Evolutionary conservation across 2,329 filamentous ascomycete species (phyloP), one percentile per base, ranked within the genome.

Genomic region (Achaetomium macrosporum): DNA sequence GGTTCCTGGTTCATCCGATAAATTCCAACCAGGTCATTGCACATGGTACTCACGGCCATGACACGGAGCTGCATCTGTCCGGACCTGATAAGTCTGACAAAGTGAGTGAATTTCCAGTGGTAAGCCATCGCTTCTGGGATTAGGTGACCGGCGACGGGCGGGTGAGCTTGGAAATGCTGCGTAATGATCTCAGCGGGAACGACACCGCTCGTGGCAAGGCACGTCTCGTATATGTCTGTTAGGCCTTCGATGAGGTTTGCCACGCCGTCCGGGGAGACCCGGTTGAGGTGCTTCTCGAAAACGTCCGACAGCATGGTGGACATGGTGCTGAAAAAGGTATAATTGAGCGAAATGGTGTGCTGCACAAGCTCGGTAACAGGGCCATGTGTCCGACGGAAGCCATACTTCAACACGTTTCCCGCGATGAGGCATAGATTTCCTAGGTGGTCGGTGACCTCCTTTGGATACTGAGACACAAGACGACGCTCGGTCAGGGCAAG

Each of bases 41-140:
- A 87, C 79, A 96, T 85, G 17, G 74, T 75, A n/a, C 82, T 79
- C 46, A 92, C 84, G 17, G 89, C 90, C 65, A 82, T 78, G 12
- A 95, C 87, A 36, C 92, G 85, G 36, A 96, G 75, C 64, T 95
- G 89, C 90, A 97, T 96, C 63, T 92, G 88, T 35, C 88, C 85
- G 53, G 88, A 92, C 63, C 80, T 83, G 48, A 96, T 84, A 59
- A 92, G 83, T 59, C 82, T 85, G 61, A 82, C 82, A 47, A 88
- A 73, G 1, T 85, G 73, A 41, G 75, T 74, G 61, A 96, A 83
- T 47, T 82, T 84, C 85, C 88, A 95, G 51, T 83, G 77, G 48
- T 76, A 73, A 1, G 76, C 69, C 15, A 87, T 73, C 0, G 83
- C 72, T 9, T 79, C 76, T 1, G 72, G 63, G 1, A 72, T 71